A percentile compares a stretch with the other conserved stretches of the same genome.
phyloP scores from a whole-genome alignment of 78 protist genomes.

The Anaeramoeba ignava region DNA sequence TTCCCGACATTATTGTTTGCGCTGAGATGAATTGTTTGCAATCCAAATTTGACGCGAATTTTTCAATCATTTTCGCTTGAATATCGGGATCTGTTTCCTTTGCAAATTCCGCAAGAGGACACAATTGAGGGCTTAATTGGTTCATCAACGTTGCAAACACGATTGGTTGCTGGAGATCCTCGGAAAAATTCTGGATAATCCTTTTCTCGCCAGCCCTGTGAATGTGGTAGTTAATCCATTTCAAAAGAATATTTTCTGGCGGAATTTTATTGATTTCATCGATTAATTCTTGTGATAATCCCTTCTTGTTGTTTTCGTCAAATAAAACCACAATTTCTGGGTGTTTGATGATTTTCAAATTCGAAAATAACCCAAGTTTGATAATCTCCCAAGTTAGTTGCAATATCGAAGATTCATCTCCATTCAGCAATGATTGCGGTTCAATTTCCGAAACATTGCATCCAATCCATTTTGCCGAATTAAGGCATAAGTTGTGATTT shows the following conservation, averaged over 20 bases:
- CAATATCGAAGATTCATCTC: slow-evolving; percentile 9
- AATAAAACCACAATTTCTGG: slow-evolving; percentile 26
- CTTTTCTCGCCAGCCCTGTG: neutral
- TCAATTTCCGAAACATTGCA: slow-evolving; percentile 6
- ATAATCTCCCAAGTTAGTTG: slow-evolving; percentile 27
- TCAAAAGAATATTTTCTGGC: slow-evolving; percentile 8
- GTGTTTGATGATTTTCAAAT: slow-evolving; percentile 14
- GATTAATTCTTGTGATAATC: too few species aligned
- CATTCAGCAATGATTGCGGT: slow-evolving; percentile 6
- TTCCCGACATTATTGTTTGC: neutral
- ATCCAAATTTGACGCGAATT: neutral
- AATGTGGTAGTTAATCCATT: neutral
- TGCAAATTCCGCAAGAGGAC: neutral
- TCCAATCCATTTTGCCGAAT: slow-evolving; percentile 40
- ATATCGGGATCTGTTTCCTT: neutral
- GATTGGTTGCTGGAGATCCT: neutral
- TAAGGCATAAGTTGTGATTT: slow-evolving; percentile 27
- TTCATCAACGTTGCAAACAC: neutral
- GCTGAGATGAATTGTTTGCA: neutral
- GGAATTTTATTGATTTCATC: slow-evolving; percentile 15
- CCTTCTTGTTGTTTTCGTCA: slow-evolving; percentile 13
- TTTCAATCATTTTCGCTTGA: neutral
- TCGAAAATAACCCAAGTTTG: slow-evolving; percentile 2
- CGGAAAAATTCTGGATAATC: neutral
- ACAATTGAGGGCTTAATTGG: neutral